Evolutionary conservation across 2,329 filamentous ascomycete genomes (phyloP).

Genomic region (Talaromyces sp.): DNA sequence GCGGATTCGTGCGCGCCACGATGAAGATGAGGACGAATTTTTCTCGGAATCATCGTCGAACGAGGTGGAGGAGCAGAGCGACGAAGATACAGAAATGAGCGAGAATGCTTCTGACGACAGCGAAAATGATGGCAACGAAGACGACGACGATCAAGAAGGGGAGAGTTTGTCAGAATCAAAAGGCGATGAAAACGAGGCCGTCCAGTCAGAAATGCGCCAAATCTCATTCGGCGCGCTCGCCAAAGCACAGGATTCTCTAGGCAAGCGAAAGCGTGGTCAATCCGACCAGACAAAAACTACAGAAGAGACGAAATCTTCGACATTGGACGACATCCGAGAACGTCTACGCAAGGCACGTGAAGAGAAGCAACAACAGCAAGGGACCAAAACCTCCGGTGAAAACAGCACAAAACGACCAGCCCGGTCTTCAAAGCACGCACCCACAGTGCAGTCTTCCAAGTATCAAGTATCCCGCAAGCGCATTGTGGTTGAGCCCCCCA

Average conservation of each 20-base stretch:
- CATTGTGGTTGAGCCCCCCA: constrained; percentile 56
- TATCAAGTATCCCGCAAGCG: constrained; percentile 76
- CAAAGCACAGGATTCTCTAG: constrained; percentile 64
- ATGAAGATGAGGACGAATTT: constrained; percentile 38
- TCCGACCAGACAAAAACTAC: constrained; percentile 13
- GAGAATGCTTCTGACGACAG: constrained; percentile 16
- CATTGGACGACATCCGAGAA: constrained; percentile 33
- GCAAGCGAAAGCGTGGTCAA: constrained; percentile 26
- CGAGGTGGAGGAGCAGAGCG: neutral
- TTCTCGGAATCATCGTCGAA: constrained; percentile 22
- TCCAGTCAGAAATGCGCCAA: constrained; percentile 43
- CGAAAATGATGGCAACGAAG: constrained; percentile 33
- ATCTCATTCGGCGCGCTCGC: constrained; percentile 89
- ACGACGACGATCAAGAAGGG: constrained; percentile 32
- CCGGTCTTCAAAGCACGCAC: constrained; percentile 79
- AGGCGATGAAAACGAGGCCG: constrained; percentile 27
- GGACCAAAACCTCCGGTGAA: constrained; percentile 13
- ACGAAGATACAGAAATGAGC: constrained; percentile 12
- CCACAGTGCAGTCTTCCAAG: constrained; percentile 75
- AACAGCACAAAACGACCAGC: constrained; percentile 28
- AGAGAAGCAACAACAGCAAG: constrained; percentile 25
- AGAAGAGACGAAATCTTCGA: constrained; percentile 19
- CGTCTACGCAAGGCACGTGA: constrained; percentile 39
- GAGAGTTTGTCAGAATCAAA: constrained; percentile 11
- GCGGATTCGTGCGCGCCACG: constrained; percentile 35